Evolutionary conservation across 1,284 basidiomycete genomes (phyloP), one percentile per base, ranked within the genome.

Genomic region (Ceratobasidium sp.): DNA sequence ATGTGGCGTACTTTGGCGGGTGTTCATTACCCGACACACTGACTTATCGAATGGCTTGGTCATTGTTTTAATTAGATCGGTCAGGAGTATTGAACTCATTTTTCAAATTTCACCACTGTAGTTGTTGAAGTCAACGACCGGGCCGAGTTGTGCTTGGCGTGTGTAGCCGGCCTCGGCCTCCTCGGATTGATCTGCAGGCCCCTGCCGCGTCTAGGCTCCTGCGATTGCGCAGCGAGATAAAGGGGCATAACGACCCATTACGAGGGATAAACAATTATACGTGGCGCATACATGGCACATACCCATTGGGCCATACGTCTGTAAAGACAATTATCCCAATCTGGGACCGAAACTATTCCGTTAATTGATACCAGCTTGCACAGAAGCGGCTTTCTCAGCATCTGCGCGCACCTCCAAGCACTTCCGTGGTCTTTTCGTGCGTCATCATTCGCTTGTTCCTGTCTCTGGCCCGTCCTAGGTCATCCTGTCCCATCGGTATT

Each of bases 401-500:
- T 29, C 25, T 29, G 34, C 51, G 51, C 13, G 46, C 64, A 6
- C 4, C 25, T 37, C 75, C 22, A 22, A 76, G 46, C 29, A 61
- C 54, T 52, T 68, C 52, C 29, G 52, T 29, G 13, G 52, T 25
- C 75, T 59, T 76, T 11, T 51, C 54, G 44, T 52, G 69, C 8
- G 67, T 56, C 64, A 22, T 61, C 19, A 25, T 29, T 32, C 66
- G 68, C 56, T 34, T 52, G 15, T n/a, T 3, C 44, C 66, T 0
- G 43, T 37, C 29, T 59, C 43, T 32, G 75, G 34, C 17, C 66
- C 56, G 17, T 51, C 66, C 52, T 49, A 19, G 7, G 34, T 25
- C 5, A 19, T n/a, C 54, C 62, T 61, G 46, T 76, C 66, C 61
- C 49, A 76, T 17, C 37, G 52, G 46, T 68, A 65, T 9, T 2